Evolutionary conservation across 108 stramenopile species (phyloP), one percentile per base, ranked within the genome.

Genomic region (Pelagomonas calceolata): DNA sequence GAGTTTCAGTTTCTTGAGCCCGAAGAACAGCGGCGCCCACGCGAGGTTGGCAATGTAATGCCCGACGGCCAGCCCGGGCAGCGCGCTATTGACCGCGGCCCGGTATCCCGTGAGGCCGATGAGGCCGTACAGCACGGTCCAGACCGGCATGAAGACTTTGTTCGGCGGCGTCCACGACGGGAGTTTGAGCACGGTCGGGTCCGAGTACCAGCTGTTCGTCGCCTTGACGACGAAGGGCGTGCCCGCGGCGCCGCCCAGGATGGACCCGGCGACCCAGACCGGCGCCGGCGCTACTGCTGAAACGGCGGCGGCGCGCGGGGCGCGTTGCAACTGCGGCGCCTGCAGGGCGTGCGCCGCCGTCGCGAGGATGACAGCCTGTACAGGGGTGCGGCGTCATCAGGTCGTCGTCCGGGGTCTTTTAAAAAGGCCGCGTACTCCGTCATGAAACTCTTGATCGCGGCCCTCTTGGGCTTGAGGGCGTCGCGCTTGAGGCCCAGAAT

Each of bases 21-120:
- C 85, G 70, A 89, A 89, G 46, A 89, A 89, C 16, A 82, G 37
- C 4, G 86, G 85, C 30, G 88, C 86, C 88, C 88, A 89, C 3
- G 69, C 3, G 4, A 89, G 36, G 75, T 89, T 89, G 46, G 86
- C 60, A 0, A 68, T 67, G 46, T 82, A 82, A 66, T 87, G 88
- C 0, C 77, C 26, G 7, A 63, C 73, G 69, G 67, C 60, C 32
- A 35, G 44, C 69, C 36, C 7, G 44, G 30, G 21, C 51, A 26
- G 1, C 21, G 51, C 21, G 21, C 1, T 26, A 17, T 1, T 26
- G 51, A 26, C 51, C 21, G 21, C 51, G 51, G 51, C 51, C 21
- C 4, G 1, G 21, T 60, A 68, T 46, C 63, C 30, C 10, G 85
- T 78, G 17, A 85, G 46, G 21, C 88, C 88, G 85, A 89, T 87